These are phyloP conservation scores for Leptosphaerulina australis DNA, from an alignment of 2,329 filamentous ascomycete genomes.

Conservation along the genomic window DNA sequence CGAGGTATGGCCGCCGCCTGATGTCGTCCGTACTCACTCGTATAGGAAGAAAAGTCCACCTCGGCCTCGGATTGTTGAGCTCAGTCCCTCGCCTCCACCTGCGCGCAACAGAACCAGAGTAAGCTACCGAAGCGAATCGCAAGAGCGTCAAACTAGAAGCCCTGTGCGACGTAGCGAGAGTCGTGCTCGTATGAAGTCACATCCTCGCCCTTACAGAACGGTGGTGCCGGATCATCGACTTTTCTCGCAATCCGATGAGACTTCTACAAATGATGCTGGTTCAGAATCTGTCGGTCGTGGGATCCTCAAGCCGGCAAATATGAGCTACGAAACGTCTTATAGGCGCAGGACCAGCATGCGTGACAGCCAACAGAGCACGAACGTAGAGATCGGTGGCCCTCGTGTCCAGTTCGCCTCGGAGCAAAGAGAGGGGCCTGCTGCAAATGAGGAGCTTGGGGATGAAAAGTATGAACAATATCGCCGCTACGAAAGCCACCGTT, in stretches of 20 bases:
- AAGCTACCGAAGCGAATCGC: conserved; percentile 25
- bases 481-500: conserved; percentile 21
- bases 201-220: conserved; percentile 33
- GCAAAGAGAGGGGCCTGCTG: conserved; percentile 7
- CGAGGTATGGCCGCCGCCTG: conserved; percentile 34
- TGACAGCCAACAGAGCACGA: conserved; percentile 35
- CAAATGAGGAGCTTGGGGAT: conserved; percentile 9
- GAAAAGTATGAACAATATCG: conserved; percentile 21
- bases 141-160: conserved; percentile 20
- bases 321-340: conserved; percentile 26
- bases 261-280: conserved; percentile 20
- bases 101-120: conserved; percentile 19
- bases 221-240: conserved; percentile 28
- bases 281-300: conserved; percentile 26
- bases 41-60: conserved; percentile 22
- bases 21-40: conserved; percentile 32
- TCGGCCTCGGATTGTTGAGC: conserved; percentile 30
- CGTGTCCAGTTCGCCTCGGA: conserved; percentile 40
- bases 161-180: conserved; percentile 21
- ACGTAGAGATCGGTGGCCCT: conserved; percentile 38
- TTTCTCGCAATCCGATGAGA: conserved; percentile 26
- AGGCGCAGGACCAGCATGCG: conserved; percentile 24
- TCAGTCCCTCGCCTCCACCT: conserved; percentile 34
- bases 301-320: conserved; percentile 33
- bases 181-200: conserved; percentile 32